phyloP scores from a whole-genome alignment of 1,139 yeast genomes.

The Debaryomyces sp. region DNA sequence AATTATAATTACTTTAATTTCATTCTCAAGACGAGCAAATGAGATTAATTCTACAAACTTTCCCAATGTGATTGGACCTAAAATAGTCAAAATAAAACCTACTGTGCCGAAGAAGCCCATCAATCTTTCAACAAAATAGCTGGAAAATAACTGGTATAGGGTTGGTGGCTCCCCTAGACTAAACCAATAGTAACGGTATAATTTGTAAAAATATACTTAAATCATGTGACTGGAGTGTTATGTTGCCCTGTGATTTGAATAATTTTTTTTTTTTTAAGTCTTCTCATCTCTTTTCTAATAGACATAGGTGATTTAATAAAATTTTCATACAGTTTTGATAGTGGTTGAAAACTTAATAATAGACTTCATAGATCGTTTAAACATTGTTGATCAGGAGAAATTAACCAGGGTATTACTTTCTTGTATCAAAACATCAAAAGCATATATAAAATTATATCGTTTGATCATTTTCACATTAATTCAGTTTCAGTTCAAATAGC shows the following conservation, averaged over 20 bases:
- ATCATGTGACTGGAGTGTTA: not conserved
- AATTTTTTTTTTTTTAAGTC: constrained; percentile 5
- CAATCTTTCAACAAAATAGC: constrained; percentile 13
- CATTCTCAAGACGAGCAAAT: constrained; percentile 61
- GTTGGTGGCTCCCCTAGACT: not conserved
- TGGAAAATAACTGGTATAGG: not conserved
- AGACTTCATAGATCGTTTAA: not conserved
- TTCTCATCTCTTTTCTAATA: constrained; percentile 9
- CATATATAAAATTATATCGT: not conserved
- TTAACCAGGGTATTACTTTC: not conserved
- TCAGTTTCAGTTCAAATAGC: constrained; percentile 3
- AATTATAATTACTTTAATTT: constrained; percentile 70
- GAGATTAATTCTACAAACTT: constrained; percentile 34
- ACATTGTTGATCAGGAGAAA: not conserved
- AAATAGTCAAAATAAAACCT: constrained; percentile 36
- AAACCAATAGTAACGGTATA: constrained; percentile 1
- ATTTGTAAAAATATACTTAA: constrained; percentile 1
- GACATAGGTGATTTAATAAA: constrained; percentile 3
- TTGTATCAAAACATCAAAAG: not conserved
- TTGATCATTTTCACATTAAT: not conserved
- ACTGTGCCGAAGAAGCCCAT: constrained; percentile 42
- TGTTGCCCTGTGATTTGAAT: not conserved
- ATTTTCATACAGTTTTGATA: constrained; percentile 1
- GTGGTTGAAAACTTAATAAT: not conserved
- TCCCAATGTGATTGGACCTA: constrained; percentile 38